These are phyloP conservation scores for Tylopilus cervinicoccineus DNA, from an alignment of 768 basidiomycete species.

Conservation along the genomic window DNA sequence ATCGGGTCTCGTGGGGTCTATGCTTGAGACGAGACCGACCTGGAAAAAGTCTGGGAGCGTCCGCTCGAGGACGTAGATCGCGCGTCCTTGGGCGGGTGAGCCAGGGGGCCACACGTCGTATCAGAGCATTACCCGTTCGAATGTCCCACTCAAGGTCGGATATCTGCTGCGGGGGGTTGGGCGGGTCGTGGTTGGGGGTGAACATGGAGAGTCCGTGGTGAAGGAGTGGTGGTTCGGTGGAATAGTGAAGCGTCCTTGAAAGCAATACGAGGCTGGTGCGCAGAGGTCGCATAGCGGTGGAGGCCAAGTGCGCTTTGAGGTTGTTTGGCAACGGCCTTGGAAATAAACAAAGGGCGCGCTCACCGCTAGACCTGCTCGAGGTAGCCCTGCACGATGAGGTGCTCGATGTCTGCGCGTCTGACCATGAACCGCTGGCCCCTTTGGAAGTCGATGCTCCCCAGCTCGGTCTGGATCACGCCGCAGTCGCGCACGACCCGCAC, in stretches of 20 bases:
- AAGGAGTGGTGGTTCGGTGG: constrained; percentile 9
- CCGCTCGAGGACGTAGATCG: constrained; percentile 60
- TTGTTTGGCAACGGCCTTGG: constrained; percentile 26
- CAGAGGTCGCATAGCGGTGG: neutral
- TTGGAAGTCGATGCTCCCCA: constrained; percentile 86
- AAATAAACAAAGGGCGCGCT: constrained; percentile 18
- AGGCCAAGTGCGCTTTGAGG: neutral
- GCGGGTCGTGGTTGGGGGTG: constrained; percentile 15
- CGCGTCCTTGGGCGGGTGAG: constrained; percentile 57
- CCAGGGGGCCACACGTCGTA: constrained; percentile 19
- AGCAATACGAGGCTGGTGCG: neutral
- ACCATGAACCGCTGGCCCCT: constrained; percentile 91
- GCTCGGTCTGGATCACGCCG: constrained; percentile 88
- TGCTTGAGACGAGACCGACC: constrained; percentile 55
- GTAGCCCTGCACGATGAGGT: constrained; percentile 90
- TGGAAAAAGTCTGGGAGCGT: constrained; percentile 73
- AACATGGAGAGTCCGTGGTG: constrained; percentile 28
- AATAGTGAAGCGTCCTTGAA: neutral
- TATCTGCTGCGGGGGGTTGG: constrained; percentile 25
- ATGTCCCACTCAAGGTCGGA: constrained; percentile 78
- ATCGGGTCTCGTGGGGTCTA: constrained; percentile 43
- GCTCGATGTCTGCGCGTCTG: constrained; percentile 84
- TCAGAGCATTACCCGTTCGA: constrained; percentile 55
- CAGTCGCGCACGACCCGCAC: constrained; percentile 87
- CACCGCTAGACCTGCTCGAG: constrained; percentile 72